Conservation (phyloP, 2,329 filamentous ascomycete species). For the Orbilia oligospora region DNA sequence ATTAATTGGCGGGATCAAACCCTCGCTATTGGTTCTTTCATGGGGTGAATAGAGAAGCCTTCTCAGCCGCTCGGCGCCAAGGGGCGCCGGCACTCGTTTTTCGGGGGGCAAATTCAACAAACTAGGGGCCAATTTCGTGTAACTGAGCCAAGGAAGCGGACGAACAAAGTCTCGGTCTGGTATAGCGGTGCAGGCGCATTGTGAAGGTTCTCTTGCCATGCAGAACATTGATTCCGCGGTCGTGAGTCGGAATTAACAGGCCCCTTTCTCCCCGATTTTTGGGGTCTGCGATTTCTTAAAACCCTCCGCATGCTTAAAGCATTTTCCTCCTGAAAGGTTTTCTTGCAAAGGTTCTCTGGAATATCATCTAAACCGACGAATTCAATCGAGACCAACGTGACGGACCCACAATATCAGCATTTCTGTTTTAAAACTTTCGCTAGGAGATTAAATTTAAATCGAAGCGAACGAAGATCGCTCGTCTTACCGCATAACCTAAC, state of each 20-base stretch:
- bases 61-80: conserved; percentile 49
- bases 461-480: conserved; percentile 21
- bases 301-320: background rate
- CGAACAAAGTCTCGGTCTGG: conserved; percentile 23
- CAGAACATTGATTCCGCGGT: conserved; percentile 12
- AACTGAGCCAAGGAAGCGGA: conserved; percentile 11
- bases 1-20: conserved; percentile 36
- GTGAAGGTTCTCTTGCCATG: conserved; percentile 4
- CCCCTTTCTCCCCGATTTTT: conserved; percentile 26
- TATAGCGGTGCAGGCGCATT: background rate
- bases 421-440: background rate
- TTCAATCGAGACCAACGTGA: background rate
- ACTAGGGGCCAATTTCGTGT: conserved; percentile 23
- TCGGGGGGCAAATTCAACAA: conserved; percentile 12
- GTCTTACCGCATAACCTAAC: background rate
- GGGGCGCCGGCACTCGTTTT: conserved; percentile 7
- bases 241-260: conserved; percentile 37
- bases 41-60: background rate
- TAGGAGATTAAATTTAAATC: conserved; percentile 12
- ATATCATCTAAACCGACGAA: conserved; percentile 3
- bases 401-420: background rate
- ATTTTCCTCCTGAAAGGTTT: background rate
- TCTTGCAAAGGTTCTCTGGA: background rate
- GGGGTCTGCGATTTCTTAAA: conserved; percentile 24
- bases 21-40: conserved; percentile 31